phyloP scores from a whole-genome alignment of 2,329 filamentous ascomycete genomes.

The Chaetomiaceae sp. region DNA sequence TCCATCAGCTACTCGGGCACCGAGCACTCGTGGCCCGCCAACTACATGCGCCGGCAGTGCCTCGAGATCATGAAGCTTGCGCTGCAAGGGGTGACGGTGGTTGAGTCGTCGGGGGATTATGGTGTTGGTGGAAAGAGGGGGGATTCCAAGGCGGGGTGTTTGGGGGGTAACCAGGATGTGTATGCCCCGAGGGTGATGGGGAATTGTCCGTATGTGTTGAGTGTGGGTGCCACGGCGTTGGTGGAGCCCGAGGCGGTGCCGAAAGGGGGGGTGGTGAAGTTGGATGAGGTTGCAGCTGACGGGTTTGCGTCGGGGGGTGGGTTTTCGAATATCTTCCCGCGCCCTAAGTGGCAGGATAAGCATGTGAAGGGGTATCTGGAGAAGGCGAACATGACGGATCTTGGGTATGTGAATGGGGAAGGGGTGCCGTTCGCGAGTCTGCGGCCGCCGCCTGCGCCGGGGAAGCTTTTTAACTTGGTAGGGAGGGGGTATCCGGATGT shows the following conservation, averaged over 20 bases:
- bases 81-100: slow-evolving; percentile 44
- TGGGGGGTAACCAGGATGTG: slow-evolving; percentile 25
- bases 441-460: neutral
- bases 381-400: slow-evolving; percentile 15
- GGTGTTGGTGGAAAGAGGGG: slow-evolving; percentile 38
- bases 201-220: slow-evolving; percentile 42
- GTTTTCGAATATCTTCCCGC: slow-evolving; percentile 33
- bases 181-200: slow-evolving; percentile 48
- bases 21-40: slow-evolving; percentile 48
- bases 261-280: neutral
- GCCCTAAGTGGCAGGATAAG: slow-evolving; percentile 29
- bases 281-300: slow-evolving; percentile 25
- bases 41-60: slow-evolving; percentile 51
- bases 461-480: slow-evolving; percentile 37
- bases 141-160: slow-evolving; percentile 35
- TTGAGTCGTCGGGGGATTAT: slow-evolving; percentile 46
- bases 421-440: neutral
- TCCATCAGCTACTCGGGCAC: slow-evolving; percentile 53
- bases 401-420: slow-evolving; percentile 8
- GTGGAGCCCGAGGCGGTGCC: slow-evolving; percentile 7
- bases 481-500: slow-evolving; percentile 49
- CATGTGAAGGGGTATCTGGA: slow-evolving; percentile 28
- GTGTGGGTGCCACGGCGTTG: slow-evolving; percentile 23
- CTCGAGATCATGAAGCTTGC: slow-evolving; percentile 50
- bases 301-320: slow-evolving; percentile 31